Evolutionary conservation across 2,329 filamentous ascomycete genomes (phyloP).

Genomic region (Aureobasidium leucospermi): DNA sequence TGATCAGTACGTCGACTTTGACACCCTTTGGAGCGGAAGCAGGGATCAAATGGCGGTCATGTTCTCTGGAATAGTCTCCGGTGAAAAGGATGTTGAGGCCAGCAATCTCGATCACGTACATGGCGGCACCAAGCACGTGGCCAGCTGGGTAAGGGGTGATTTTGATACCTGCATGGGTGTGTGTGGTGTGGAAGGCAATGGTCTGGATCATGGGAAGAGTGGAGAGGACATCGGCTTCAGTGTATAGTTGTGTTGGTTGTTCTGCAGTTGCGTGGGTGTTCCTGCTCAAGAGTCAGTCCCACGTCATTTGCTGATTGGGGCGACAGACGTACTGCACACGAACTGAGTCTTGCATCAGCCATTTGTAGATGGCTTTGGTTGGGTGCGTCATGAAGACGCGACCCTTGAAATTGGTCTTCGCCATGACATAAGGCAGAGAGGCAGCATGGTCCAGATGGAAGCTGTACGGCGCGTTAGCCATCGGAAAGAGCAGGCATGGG

Average conservation of each 20-base stretch:
- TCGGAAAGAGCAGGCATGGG: background rate
- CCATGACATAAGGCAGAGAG: slow-evolving; percentile 92
- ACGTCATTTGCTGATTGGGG: too few species aligned
- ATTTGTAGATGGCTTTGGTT: slow-evolving; percentile 99
- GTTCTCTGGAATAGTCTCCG: slow-evolving; percentile 92
- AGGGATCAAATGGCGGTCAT: slow-evolving; percentile 90
- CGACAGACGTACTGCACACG: slow-evolving; percentile 66
- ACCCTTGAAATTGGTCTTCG: slow-evolving; percentile 95
- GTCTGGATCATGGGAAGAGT: slow-evolving; percentile 93
- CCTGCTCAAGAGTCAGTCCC: slow-evolving; percentile 30
- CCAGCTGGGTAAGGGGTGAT: slow-evolving; percentile 96
- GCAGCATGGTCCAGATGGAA: slow-evolving; percentile 99
- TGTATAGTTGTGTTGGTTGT: slow-evolving; percentile 68
- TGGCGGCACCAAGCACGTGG: slow-evolving; percentile 94
- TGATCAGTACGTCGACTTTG: slow-evolving; percentile 94
- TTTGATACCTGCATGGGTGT: slow-evolving; percentile 91
- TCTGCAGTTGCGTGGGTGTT: slow-evolving; percentile 59
- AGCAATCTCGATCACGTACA: slow-evolving; percentile 97
- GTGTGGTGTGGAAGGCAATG: slow-evolving; percentile 96
- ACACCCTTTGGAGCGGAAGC: slow-evolving; percentile 82
- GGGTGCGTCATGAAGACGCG: slow-evolving; percentile 99
- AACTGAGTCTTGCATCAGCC: slow-evolving; percentile 95
- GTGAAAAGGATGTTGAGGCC: slow-evolving; percentile 96
- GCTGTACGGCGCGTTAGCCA: slow-evolving; percentile 43
- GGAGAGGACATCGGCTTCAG: slow-evolving; percentile 87